Percentiles rank a stretch among this genome's conserved stretches.
Evolutionary conservation across 2,329 filamentous ascomycete species (phyloP).

Genomic region (Davidsoniella neocaledoniae): DNA sequence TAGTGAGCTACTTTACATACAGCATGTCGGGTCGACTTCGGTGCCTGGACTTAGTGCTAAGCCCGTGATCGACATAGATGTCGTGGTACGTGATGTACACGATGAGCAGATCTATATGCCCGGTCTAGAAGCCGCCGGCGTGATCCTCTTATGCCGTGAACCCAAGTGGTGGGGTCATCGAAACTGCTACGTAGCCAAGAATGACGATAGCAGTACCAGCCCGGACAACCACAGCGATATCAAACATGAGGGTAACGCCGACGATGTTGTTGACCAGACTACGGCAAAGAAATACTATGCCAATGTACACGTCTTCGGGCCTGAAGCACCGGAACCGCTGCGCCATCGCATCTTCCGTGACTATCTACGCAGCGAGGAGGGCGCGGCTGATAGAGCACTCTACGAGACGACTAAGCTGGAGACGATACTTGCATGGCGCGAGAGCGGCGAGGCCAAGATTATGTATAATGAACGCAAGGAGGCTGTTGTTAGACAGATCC

Average conservation of each 20-base stretch:
- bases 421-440: constrained; percentile 18
- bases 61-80: constrained; percentile 34
- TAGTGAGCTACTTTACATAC: constrained; percentile 22
- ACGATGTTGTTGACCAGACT: too few species aligned
- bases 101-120: constrained; percentile 27
- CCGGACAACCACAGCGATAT: too few species aligned
- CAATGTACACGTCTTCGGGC: constrained; percentile 33
- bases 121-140: constrained; percentile 26
- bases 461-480: constrained; percentile 28
- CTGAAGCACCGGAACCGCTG: constrained; percentile 24
- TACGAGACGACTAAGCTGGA: constrained; percentile 26
- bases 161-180: constrained; percentile 31
- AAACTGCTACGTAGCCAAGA: constrained; percentile 21
- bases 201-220: too few species aligned
- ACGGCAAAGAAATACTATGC: constrained; percentile 11
- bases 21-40: constrained; percentile 34
- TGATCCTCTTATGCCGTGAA: constrained; percentile 29
- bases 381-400: constrained; percentile 20
- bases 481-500: constrained; percentile 23
- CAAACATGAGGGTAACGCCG: too few species aligned
- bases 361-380: constrained; percentile 23
- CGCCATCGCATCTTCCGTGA: constrained; percentile 29
- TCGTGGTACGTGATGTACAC: constrained; percentile 24
- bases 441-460: constrained; percentile 20
- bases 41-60: constrained; percentile 33